A percentile compares a stretch with the other conserved stretches of the same genome.
phyloP scores from a whole-genome alignment of 2,329 filamentous ascomycete genomes.

The Rutstroemia sp. region DNA sequence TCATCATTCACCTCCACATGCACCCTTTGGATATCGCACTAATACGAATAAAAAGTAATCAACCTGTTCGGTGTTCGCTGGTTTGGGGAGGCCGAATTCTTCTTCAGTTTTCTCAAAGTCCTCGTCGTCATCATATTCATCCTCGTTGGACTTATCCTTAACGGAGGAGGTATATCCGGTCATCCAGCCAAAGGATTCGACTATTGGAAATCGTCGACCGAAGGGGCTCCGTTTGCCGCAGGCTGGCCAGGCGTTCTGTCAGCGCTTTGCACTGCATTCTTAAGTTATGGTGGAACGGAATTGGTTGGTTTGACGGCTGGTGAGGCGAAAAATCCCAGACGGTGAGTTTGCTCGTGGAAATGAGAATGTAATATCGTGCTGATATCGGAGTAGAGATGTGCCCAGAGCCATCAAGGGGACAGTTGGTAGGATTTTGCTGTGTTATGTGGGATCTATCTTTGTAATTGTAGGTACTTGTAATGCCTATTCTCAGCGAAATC shows the following conservation, averaged over 20 bases:
- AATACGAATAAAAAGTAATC: constrained; percentile 34
- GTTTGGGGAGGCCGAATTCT: constrained; percentile 77
- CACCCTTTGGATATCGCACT: not conserved
- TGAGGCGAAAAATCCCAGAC: constrained; percentile 40
- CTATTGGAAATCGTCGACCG: not conserved
- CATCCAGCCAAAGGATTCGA: constrained; percentile 1
- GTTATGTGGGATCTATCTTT: constrained; percentile 73
- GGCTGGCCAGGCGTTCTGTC: not conserved
- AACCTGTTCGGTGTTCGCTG: constrained; percentile 66
- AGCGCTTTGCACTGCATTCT: not conserved
- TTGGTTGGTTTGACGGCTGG: constrained; percentile 50
- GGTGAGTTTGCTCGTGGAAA: not conserved
- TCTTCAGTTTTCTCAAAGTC: constrained; percentile 69
- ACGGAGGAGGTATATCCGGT: not conserved
- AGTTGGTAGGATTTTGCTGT: constrained; percentile 71
- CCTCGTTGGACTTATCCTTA: constrained; percentile 42
- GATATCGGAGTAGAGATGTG: constrained; percentile 30
- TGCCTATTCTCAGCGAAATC: not conserved
- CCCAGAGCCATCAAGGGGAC: constrained; percentile 73
- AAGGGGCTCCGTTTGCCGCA: not conserved
- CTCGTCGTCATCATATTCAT: constrained; percentile 64
- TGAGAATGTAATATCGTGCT: not conserved
- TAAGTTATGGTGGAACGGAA: constrained; percentile 55
- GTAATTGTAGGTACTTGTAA: constrained; percentile 43
- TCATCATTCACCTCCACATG: not conserved